Base-by-base conservation (phyloP, 2,329 filamentous ascomycete genomes). In the Penicillium nordicum region DNA sequence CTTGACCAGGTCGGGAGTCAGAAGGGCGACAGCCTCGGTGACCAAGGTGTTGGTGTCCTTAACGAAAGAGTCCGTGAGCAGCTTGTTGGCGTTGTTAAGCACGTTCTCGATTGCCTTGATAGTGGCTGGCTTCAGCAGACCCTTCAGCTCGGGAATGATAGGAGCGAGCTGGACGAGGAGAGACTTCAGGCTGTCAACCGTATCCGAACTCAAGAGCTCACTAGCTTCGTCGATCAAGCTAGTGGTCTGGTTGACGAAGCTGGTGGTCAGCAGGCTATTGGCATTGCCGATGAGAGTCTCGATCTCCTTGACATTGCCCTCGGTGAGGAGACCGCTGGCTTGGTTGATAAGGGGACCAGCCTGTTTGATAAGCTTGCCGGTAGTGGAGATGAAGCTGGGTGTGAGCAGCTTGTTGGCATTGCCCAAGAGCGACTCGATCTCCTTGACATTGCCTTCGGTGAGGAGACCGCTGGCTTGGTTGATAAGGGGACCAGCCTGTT, bases 221-320 rank as follows among this genome's bases (percentile, higher is more conserved):
- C 57, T 57, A n/a, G 63, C 64, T 9, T 55, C 52, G 10, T 54
- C 53, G 27, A 66, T 55, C 4, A 66, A 23, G 29, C 32, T 27
- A 16, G 57, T 48, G 36, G 63, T 66, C 55, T 63, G 45, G 6
- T 53, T 34, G 1, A 63, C 52, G 18, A 59, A 61, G 18, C 38
- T 40, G 9, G 50, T 34, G 3, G 60, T 62, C 12, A 63, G 46
- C 12, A 63, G 50, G 2, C 49, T 43, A 41, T 59, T 58, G 18
- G 57, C 62, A 25, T 63, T 62, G 29, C 36, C 46, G 16, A 60
- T 30, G 2, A 62, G 54, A 77, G 0, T 89, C 89, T 10, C 94
- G 76, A n/a, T 89, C 85, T 59, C 92, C 44, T 87, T 82, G 8
- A 93, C 76, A 67, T 95, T 90, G 46, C 85, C 40, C 87, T 36